Conservation (phyloP, 169 alveolate species). For the Plasmodium vinckei region DNA sequence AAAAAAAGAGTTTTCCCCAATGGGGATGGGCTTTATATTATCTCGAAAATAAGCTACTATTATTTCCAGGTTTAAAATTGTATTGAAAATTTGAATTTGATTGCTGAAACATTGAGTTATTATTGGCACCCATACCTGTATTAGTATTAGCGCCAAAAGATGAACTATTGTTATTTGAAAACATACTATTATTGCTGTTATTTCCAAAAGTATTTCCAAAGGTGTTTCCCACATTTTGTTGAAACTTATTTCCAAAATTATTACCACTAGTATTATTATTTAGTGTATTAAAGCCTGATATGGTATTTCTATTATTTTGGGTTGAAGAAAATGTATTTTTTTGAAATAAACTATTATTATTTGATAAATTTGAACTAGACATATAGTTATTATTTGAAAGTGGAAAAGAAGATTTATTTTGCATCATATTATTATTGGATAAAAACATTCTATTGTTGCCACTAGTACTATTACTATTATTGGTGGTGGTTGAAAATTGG, state of each 20-base stretch:
- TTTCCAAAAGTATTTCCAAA: background rate
- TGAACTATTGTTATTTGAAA: background rate
- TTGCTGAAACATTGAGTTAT: constrained; percentile 15
- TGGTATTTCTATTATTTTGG: constrained; percentile 1
- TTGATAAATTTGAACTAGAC: background rate
- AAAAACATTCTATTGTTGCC: background rate
- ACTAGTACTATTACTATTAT: constrained; percentile 2
- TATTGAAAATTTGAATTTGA: constrained; percentile 10
- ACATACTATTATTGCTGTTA: background rate
- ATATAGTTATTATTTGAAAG: constrained; percentile 23
- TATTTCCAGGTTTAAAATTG: constrained; percentile 10
- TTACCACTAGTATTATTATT: background rate
- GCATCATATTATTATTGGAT: constrained; percentile 9
- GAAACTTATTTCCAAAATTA: background rate
- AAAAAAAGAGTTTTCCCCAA: no score
- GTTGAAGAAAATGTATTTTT: constrained; percentile 21
- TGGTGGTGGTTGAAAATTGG: background rate
- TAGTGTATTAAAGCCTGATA: constrained; percentile 12
- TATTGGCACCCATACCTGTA: background rate
- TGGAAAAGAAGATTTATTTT: constrained; percentile 29
- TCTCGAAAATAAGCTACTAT: constrained; percentile 47
- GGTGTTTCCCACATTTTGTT: background rate
- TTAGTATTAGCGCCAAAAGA: constrained; percentile 2
- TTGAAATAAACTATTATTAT: constrained; percentile 32
- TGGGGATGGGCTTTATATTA: background rate